Base-by-base conservation (phyloP, 2,329 filamentous ascomycete species). In the Phialocephala sp. region DNA sequence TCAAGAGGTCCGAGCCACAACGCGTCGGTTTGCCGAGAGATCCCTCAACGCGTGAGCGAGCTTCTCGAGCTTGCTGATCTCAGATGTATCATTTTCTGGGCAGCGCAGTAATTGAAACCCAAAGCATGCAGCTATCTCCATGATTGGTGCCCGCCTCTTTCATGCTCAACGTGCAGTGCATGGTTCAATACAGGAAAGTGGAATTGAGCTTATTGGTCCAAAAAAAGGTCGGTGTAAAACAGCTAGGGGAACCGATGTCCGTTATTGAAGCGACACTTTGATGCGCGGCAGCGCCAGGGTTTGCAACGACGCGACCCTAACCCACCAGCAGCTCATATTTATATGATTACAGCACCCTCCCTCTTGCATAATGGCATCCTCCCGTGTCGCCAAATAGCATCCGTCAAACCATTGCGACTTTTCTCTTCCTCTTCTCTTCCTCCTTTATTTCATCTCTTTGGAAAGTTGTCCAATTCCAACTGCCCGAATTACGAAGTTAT, bases 131-230 rank as follows among this genome's bases (percentile, higher is more conserved):
- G 8, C 14, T 54, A 54, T 54, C n/a, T 22, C 24, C 24, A 54
- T 54, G 50, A 54, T 54, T 54, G 50, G 50, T 54, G 50, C 50
- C 50, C 50, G 50, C 50, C 14, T 18, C 15, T 20, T 15, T 35
- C 24, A 27, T 54, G 8, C 50, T 27, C 50, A 54, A 32, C n/a
- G 18, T 35, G 24, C 5, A 20, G n/a, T 18, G 15, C 12, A 2
- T 43, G 41, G 15, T 43, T 14, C 6, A 18, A 43, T 43, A 14
- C 11, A 43, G 41, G 15, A 43, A 18, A 18, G 6, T 14, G 1
- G 18, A n/a, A 18, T n/a, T n/a, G 45, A 50, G 45, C 22, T 50
- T 50, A 50, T 24, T 50, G 45, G 45, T 32, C n/a, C 22, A 22
- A n/a, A 24, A 20, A 20, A 20, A 47, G 22, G n/a, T 50, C 45